Percentiles rank a stretch among this genome's conserved stretches.
Conservation (phyloP, 306 rosid species). For the Carpinus fangiana region DNA sequence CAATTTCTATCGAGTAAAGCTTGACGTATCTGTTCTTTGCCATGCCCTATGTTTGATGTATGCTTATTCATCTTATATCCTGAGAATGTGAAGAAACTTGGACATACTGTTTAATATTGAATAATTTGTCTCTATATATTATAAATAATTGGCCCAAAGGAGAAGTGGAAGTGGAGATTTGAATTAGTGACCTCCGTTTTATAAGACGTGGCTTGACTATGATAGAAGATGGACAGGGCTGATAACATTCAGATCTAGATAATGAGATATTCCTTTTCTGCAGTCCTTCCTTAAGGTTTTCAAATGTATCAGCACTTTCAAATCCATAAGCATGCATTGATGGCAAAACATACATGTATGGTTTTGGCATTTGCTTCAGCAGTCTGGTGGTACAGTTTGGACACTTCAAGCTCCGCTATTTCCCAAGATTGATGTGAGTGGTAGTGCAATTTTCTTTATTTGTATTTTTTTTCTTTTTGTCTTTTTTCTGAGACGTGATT, state of each 20-base stretch:
- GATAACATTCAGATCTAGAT: not conserved
- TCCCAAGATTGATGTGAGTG: not conserved
- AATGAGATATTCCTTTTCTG: not conserved
- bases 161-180: too few species aligned
- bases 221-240: not conserved
- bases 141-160: too few species aligned
- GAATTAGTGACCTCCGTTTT: too few species aligned
- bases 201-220: not conserved
- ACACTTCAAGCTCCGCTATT: not conserved
- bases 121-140: not conserved
- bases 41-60: conserved; percentile 23
- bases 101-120: not conserved
- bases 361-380: not conserved
- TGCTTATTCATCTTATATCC: conserved; percentile 4
- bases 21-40: conserved; percentile 24
- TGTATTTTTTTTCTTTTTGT: not conserved
- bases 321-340: not conserved
- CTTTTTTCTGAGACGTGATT: not conserved
- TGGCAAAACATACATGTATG: not conserved
- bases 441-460: not conserved
- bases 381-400: not conserved
- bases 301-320: not conserved
- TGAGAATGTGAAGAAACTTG: conserved; percentile 19
- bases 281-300: not conserved
- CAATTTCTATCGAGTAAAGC: conserved; percentile 58